Evolutionary conservation across 108 stramenopile species (phyloP).

Genomic region (Nitzschia sp.): DNA sequence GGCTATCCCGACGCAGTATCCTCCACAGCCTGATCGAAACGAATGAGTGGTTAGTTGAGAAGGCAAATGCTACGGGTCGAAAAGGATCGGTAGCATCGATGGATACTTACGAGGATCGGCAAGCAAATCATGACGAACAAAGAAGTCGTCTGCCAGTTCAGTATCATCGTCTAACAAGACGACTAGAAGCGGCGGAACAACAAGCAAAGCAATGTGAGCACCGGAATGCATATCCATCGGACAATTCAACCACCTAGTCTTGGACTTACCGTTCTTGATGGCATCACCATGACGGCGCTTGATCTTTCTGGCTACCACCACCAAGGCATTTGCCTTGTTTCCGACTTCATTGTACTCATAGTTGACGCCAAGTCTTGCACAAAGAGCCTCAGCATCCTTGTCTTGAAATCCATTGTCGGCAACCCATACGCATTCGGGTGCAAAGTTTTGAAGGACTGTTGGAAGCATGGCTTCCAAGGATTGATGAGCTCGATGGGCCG

Average conservation of each 20-base stretch:
- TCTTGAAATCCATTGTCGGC: conserved; percentile 18
- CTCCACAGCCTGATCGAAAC: conserved; percentile 8
- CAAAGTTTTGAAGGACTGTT: conserved; percentile 8
- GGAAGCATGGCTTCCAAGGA: conserved; percentile 9
- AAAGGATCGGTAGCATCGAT: not conserved
- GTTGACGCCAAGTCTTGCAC: conserved; percentile 15
- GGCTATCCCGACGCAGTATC: conserved; percentile 19
- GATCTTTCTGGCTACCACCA: conserved; percentile 16
- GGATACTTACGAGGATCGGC: conserved; percentile 1
- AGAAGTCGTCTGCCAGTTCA: conserved; percentile 9
- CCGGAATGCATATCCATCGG: not conserved
- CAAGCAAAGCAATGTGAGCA: not conserved
- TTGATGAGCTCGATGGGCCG: conserved; percentile 9
- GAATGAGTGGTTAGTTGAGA: not conserved
- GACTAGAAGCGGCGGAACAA: not conserved
- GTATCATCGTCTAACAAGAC: conserved; percentile 23
- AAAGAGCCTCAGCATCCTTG: conserved; percentile 7
- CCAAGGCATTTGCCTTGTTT: conserved; percentile 23
- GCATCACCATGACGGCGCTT: conserved; percentile 8
- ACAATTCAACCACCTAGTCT: not conserved
- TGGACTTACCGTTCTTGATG: conserved; percentile 17
- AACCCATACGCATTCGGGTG: conserved; percentile 18
- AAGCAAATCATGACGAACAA: conserved; percentile 12
- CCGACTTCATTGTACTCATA: conserved; percentile 15
- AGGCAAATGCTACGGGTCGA: not conserved